Percentiles rank a stretch among this genome's conserved stretches.
Evolutionary conservation across 768 basidiomycete species (phyloP).

Genomic region (Kwoniella newhampshirensis): DNA sequence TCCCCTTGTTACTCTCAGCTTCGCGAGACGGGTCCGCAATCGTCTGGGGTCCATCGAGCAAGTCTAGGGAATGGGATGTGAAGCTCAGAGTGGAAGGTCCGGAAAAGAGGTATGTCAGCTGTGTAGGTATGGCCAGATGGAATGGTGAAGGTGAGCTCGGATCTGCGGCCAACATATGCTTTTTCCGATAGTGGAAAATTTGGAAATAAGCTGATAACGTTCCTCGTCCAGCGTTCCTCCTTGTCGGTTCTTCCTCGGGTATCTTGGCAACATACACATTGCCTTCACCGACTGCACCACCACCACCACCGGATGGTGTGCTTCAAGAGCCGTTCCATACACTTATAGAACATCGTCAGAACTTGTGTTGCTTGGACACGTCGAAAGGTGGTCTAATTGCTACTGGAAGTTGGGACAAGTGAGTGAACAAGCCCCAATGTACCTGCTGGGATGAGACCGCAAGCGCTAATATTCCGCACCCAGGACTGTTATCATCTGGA

Average conservation of each 20-base stretch:
- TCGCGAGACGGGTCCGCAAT: conserved; percentile 91
- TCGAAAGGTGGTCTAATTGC: conserved; percentile 72
- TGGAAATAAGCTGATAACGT: not conserved
- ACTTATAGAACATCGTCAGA: conserved; percentile 83
- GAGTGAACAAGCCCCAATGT: conserved; percentile 24
- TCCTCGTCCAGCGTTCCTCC: conserved; percentile 66
- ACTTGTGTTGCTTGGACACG: conserved; percentile 80
- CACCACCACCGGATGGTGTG: conserved; percentile 59
- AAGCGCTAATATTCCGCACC: not conserved
- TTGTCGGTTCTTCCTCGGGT: conserved; percentile 85
- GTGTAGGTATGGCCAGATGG: conserved; percentile 75
- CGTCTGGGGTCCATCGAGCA: conserved; percentile 63
- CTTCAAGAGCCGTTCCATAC: conserved; percentile 72
- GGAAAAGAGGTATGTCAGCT: conserved; percentile 70
- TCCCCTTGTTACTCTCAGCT: conserved; percentile 71
- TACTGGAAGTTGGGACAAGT: conserved; percentile 98
- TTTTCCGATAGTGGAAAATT: no score
- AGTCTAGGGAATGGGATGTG: conserved; percentile 59
- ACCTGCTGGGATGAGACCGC: not conserved
- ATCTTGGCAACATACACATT: conserved; percentile 71
- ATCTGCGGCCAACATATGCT: not conserved
- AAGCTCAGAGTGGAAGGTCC: conserved; percentile 44
- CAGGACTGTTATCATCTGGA: conserved; percentile 95
- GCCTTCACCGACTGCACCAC: conserved; percentile 54
- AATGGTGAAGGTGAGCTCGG: conserved; percentile 51